Evolutionary conservation across 371 early-diverging fungal species (phyloP).

Genomic region (Rhizopus stolonifer): DNA sequence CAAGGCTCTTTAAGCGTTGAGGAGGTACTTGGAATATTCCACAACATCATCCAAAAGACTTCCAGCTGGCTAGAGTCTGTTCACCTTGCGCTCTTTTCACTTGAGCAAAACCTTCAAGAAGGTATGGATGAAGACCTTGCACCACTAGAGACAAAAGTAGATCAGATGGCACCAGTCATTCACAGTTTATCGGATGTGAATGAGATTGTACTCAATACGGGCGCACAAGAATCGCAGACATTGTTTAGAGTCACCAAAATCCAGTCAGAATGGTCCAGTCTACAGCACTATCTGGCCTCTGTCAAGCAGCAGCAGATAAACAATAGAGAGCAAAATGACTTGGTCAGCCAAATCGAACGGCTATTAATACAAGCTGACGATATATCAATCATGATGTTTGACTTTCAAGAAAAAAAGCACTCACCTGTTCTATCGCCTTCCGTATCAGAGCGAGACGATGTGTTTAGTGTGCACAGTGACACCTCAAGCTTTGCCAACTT

Average conservation of each 20-base stretch:
- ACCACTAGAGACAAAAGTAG: slow-evolving; percentile 39
- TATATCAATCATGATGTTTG: slow-evolving; percentile 40
- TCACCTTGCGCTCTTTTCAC: slow-evolving; percentile 54
- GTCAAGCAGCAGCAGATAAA: slow-evolving; percentile 31
- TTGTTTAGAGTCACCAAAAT: slow-evolving; percentile 36
- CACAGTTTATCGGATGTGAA: slow-evolving; percentile 46
- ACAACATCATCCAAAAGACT: slow-evolving; percentile 32
- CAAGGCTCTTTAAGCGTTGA: slow-evolving; percentile 41
- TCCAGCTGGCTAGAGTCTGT: slow-evolving; percentile 53
- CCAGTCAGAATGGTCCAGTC: slow-evolving; percentile 50
- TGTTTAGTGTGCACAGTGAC: neutral
- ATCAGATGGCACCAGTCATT: slow-evolving; percentile 52
- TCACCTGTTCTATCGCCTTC: slow-evolving; percentile 21
- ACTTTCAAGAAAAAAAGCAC: slow-evolving; percentile 46
- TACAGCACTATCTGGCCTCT: slow-evolving; percentile 42
- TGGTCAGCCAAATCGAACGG: slow-evolving; percentile 26
- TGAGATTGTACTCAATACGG: slow-evolving; percentile 36
- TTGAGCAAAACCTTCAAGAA: slow-evolving; percentile 45
- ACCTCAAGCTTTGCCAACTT: neutral
- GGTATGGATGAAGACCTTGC: neutral
- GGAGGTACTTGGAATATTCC: slow-evolving; percentile 37
- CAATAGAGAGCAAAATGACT: slow-evolving; percentile 22
- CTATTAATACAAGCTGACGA: slow-evolving; percentile 38
- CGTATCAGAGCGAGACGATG: slow-evolving; percentile 9
- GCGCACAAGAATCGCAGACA: slow-evolving; percentile 20